Evolutionary conservation across 2,329 filamentous ascomycete genomes (phyloP).

Genomic region (Ceratocystis alfenasii): DNA sequence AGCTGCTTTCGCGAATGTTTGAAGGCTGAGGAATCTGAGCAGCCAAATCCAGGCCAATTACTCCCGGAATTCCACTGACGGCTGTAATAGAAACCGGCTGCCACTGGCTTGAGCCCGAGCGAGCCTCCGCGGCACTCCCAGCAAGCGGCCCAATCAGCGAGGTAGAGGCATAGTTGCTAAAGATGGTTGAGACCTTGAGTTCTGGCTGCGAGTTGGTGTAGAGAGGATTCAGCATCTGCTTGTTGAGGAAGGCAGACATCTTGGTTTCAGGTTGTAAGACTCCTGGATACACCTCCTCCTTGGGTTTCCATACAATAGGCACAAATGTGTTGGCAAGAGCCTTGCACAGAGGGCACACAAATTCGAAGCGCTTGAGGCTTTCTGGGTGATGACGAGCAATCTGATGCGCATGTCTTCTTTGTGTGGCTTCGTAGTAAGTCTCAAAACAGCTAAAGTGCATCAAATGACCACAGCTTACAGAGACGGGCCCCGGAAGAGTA

Average conservation of each 20-base stretch:
- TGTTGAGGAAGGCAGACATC: slow-evolving; percentile 50
- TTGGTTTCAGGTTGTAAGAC: slow-evolving; percentile 12
- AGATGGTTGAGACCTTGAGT: neutral
- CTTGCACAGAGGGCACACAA: slow-evolving; percentile 93
- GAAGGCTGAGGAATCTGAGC: neutral
- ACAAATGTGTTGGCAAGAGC: slow-evolving; percentile 90
- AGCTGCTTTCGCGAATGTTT: neutral
- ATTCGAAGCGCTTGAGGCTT: slow-evolving; percentile 64
- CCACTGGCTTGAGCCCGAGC: neutral
- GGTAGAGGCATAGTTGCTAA: slow-evolving; percentile 2
- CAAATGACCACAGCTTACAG: slow-evolving; percentile 88
- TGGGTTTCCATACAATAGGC: slow-evolving; percentile 84
- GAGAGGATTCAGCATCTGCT: slow-evolving; percentile 35
- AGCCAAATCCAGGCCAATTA: neutral
- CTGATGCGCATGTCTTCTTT: slow-evolving; percentile 75
- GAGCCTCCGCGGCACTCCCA: neutral
- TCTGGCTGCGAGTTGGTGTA: slow-evolving; percentile 6
- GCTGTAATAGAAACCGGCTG: neutral
- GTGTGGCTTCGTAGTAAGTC: slow-evolving; percentile 72
- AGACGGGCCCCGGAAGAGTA: slow-evolving; percentile 62
- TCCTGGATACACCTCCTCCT: slow-evolving; percentile 16
- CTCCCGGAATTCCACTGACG: no score
- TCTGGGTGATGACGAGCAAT: slow-evolving; percentile 93
- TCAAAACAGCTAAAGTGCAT: slow-evolving; percentile 98
- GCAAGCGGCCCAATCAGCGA: slow-evolving; percentile 1